Evolutionary conservation across 129 eudicot genomes (phyloP), one percentile per base, ranked within the genome.

Genomic region (Arctium minus): DNA sequence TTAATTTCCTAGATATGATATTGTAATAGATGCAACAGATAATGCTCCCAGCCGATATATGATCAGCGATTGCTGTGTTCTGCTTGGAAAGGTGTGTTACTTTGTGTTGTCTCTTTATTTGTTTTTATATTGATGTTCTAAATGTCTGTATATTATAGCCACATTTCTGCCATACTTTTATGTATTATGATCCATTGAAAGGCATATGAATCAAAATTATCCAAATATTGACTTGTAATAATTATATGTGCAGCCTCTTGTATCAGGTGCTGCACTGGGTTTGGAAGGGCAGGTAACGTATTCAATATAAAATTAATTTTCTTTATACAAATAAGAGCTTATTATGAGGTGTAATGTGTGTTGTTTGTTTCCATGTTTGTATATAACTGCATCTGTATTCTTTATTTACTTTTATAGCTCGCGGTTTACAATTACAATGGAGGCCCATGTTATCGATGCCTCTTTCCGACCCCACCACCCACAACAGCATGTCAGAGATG

Each of bases 11-110:
- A 96, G 99, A 90, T 96, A 91, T 71, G 99, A 93, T 80, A 73
- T 96, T 60, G 94, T 93, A 70, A 62, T 96, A 81, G 99, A 96
- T 91, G 99, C 99, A 74, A 96, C 99, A 40, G 99, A 96, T 75
- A 96, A 96, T 74, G 97, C 88, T 75, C 99, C 99, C 8, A 96
- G 97, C 73, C 94, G 99, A 64, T 96, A 96, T 86, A 85, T 96
- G 97, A 96, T 96, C 89, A 96, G 86, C 81, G 99, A 96, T 88
- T 96, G 99, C 88, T 96, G 99, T 85, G 99, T 93, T 88, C 88
- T 96, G 84, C 81, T 96, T 11, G 93, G 97, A 84, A 96, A 96
- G 96, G 99, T 96, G 68, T 80, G 90, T n/a, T 75, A 56, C 73
- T 68, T 62, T 75, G 69, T 80, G 30, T 30, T 6, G 12, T 76